Base-by-base conservation (phyloP, 495 filamentous ascomycete genomes). In the Letharia columbiana region DNA sequence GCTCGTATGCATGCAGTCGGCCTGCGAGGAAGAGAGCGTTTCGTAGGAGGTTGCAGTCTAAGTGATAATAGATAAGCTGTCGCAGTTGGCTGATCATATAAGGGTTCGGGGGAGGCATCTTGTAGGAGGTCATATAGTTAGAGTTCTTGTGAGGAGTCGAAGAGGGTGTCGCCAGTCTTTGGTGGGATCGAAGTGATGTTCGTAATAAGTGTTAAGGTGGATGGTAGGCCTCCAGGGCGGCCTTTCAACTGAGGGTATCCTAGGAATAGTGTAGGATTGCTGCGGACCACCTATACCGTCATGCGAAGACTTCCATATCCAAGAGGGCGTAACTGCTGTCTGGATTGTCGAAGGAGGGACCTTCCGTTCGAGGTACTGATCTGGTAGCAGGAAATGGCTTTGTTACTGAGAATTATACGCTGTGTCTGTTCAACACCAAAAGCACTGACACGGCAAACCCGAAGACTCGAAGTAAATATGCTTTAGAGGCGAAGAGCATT, bases 21-120 rank as follows among this genome's bases (percentile, higher is more conserved):
- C 91, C 90, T 60, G 94, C 89, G 50, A 96, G 87, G 77, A 98
- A 98, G 40, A 96, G 84, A 61, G 94, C 94, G 70, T 94, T 97
- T 42, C 89, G 83, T 69, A 89, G 81, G 40, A 92, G 82, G 70
- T 92, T 87, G 70, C 93, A 95, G 77, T 98, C 94, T 74, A 98
- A 85, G 73, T 96, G 87, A 77, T 98, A 96, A 76, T 91, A 89
- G 67, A 98, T 86, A 62, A 91, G 82, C 72, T 94, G 89, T 73
- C 89, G 84, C 70, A 98, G 79, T 76, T 96, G 89, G 74, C 80
- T 80, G 50, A 88, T 80, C 69, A 92, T 82, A 73, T 87, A 81
- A 23, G 82, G 74, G 68, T 81, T 84, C 41, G 83, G 83, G 11
- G 90, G 87, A 64, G 89, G 83, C 91, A 95, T 95, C 73, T 67